Evolutionary conservation across 768 basidiomycete species (phyloP), one percentile per base, ranked within the genome.

Genomic region (Lactarius akahatsu): DNA sequence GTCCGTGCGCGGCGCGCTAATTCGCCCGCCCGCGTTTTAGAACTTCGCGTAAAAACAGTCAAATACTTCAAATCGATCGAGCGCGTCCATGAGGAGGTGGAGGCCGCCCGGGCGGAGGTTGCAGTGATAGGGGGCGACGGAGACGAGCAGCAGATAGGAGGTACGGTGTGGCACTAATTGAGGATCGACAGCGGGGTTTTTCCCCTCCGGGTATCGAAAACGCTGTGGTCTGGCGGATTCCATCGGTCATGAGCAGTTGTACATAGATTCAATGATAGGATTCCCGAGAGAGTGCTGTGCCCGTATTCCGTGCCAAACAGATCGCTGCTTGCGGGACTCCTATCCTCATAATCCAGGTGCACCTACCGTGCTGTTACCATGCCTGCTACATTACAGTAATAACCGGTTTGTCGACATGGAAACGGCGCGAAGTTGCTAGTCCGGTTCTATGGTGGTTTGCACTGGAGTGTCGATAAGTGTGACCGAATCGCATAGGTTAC

Each of bases 41-140:
- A 94, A 74, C 82, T 94, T 41, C 90, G 86, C 66, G 92, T 94
- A 64, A 94, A 94, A 79, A 94, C 92, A 0, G 92, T 93, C 67
- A 92, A 91, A 71, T 94, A 94, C 78, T 94, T 94, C 80, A 92
- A 92, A 74, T 92, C 90, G 1, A 93, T 94, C 73, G 92, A 94
- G 74, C 86, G 84, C 61, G 92, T 93, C 26, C 92, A 93, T 72
- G 88, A 90, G 47, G 88, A 94, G 73, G 91, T 94, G 30, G 91
- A 94, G 76, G 78, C 78, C 57, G 80, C 78, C 56, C 87, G 86
- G 65, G 81, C 75, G 2, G 81, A 83, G 60, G 76, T 85, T 43
- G 80, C 81, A 70, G 78, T 78, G 30, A 68, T 80, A 73, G 74
- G 83, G 72, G 73, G 61, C 11, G 74, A 71, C 20, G 73, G 62